Conservation (phyloP, 108 stramenopile species). For the Skeletonema grethae region DNA sequence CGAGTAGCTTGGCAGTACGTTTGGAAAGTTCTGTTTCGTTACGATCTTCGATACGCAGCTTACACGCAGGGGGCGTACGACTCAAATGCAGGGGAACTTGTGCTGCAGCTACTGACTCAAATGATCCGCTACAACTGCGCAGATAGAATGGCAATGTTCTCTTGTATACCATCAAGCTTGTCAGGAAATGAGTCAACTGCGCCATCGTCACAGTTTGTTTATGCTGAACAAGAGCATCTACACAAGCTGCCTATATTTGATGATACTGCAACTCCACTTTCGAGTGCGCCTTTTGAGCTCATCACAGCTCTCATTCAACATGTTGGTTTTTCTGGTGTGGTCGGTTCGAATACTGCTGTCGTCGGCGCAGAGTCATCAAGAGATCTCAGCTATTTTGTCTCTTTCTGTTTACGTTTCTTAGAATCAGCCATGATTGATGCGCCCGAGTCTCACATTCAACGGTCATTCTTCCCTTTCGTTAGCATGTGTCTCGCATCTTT, state of each 20-base stretch:
- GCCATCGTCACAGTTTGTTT: constrained; percentile 43
- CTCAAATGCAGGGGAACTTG: constrained; percentile 63
- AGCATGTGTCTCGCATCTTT: constrained; percentile 34
- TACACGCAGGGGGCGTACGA: constrained; percentile 46
- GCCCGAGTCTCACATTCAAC: constrained; percentile 26
- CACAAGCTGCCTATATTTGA: constrained; percentile 65
- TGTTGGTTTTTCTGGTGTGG: constrained; percentile 25
- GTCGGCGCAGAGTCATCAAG: background rate
- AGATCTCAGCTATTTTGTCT: constrained; percentile 21
- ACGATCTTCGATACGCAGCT: constrained; percentile 62
- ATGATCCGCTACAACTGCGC: constrained; percentile 59
- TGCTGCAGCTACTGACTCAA: constrained; percentile 62
- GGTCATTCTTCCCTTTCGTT: constrained; percentile 42
- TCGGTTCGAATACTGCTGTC: background rate
- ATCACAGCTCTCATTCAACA: constrained; percentile 31
- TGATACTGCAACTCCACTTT: constrained; percentile 33
- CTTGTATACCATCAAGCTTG: background rate
- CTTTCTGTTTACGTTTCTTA: constrained; percentile 41
- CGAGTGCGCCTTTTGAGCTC: constrained; percentile 62
- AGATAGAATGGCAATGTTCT: constrained; percentile 27
- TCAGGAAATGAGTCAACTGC: constrained; percentile 1
- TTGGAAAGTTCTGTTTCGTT: constrained; percentile 65
- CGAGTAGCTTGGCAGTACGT: constrained; percentile 57
- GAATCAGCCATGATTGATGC: constrained; percentile 26
- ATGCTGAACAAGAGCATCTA: constrained; percentile 48